Evolutionary conservation across 1,284 basidiomycete species (phyloP).

Genomic region (Cutaneotrichosporon cyanovorans): DNA sequence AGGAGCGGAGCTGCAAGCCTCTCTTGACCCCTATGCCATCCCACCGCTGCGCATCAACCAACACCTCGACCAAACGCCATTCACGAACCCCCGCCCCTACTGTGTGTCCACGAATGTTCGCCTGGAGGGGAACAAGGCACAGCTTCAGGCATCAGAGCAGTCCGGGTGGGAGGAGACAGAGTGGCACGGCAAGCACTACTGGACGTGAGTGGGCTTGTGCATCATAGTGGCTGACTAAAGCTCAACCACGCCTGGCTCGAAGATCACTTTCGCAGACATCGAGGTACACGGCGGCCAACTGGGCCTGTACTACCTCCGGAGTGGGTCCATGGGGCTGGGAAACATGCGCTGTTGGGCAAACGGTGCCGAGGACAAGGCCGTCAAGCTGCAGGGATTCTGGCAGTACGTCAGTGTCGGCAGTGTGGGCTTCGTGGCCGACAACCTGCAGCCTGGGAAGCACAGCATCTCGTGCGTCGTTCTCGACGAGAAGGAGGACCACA

Average conservation of each 20-base stretch:
- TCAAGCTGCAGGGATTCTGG: neutral
- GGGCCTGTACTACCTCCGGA: conserved; percentile 4
- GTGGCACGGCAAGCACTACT: conserved; percentile 5
- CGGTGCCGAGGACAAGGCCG: neutral
- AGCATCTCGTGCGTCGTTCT: neutral
- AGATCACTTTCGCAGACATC: conserved; percentile 7
- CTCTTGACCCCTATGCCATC: conserved; percentile 1
- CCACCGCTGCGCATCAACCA: conserved; percentile 4
- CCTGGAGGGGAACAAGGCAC: neutral
- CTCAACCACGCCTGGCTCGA: neutral
- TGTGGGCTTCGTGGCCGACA: neutral
- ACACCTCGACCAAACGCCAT: neutral
- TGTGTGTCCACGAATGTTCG: neutral
- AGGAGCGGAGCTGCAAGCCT: neutral
- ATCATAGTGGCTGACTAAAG: neutral
- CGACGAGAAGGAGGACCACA: neutral
- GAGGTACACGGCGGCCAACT: conserved; percentile 2
- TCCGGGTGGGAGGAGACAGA: neutral
- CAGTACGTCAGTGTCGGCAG: neutral
- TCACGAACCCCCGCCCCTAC: neutral
- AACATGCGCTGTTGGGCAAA: conserved; percentile 8
- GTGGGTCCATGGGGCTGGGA: conserved; percentile 1
- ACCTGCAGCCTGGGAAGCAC: neutral
- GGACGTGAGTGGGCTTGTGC: neutral
- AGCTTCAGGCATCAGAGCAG: neutral